Conservation (phyloP, 2,329 filamentous ascomycete species). For the Nigrospora osmanthi region DNA sequence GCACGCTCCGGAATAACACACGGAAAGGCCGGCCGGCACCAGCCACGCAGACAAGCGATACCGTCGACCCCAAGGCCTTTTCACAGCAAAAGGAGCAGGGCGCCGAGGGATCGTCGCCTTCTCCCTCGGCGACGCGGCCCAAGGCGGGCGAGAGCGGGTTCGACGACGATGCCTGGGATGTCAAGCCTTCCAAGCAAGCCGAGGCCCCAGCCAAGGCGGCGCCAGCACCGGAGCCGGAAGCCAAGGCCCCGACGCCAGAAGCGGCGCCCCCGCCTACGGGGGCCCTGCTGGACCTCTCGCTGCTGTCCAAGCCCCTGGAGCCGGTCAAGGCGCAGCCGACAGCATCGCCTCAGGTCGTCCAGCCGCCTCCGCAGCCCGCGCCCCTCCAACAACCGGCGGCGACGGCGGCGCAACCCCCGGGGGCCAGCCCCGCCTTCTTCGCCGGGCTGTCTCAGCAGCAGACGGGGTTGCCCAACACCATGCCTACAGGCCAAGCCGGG, state of each 20-base stretch:
- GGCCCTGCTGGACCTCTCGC: conserved; percentile 46
- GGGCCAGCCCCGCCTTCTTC: conserved; percentile 54
- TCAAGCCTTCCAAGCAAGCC: conserved; percentile 68
- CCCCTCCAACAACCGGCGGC: conserved; percentile 22
- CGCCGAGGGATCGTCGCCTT: conserved; percentile 30
- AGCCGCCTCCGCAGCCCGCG: conserved; percentile 23
- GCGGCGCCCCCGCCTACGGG: conserved; percentile 20
- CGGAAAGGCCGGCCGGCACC: conserved; percentile 85
- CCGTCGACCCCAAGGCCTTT: conserved; percentile 82
- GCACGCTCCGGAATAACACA: conserved; percentile 86
- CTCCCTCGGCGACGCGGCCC: conserved; percentile 17
- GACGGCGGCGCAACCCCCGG: conserved; percentile 36
- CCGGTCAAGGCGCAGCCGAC: conserved; percentile 34
- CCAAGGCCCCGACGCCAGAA: conserved; percentile 20
- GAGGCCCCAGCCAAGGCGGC: conserved; percentile 34
- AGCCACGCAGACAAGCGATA: conserved; percentile 75
- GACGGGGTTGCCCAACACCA: conserved; percentile 29
- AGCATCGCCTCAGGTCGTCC: conserved; percentile 19
- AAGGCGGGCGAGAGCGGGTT: conserved; percentile 52
- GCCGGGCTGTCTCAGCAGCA: conserved; percentile 38
- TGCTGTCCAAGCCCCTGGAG: conserved; percentile 44
- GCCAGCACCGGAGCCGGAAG: conserved; percentile 52
- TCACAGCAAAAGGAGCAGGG: conserved; percentile 48
- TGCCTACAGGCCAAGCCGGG: conserved; percentile 29
- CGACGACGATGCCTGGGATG: conserved; percentile 95